These are phyloP conservation scores for Gracilaria gracilis DNA, from an alignment of 23 red algal genomes.

Conservation along the genomic window DNA sequence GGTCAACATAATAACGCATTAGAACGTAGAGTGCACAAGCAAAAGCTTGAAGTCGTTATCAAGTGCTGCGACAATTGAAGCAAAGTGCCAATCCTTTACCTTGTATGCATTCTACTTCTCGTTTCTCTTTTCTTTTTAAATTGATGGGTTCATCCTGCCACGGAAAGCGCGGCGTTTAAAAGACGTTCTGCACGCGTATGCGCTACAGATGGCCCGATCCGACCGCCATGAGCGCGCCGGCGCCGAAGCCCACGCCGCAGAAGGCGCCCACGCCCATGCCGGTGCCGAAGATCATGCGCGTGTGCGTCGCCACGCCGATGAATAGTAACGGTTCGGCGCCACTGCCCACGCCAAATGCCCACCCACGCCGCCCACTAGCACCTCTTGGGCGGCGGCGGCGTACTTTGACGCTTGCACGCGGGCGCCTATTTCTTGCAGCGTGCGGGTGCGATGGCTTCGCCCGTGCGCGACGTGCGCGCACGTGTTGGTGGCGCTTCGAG, in stretches of 20 bases:
- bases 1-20: no score
- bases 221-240: slow-evolving; percentile 52
- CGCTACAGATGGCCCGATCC: slow-evolving; percentile 54
- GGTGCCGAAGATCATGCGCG: slow-evolving; percentile 56
- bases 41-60: no score
- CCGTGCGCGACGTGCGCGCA: neutral
- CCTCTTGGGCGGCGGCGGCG: slow-evolving; percentile 67
- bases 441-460: neutral
- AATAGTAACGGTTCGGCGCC: slow-evolving; percentile 63
- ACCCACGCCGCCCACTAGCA: slow-evolving; percentile 56
- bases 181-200: slow-evolving; percentile 29
- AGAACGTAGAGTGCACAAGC: no score
- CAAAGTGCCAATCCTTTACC: no score
- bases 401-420: neutral
- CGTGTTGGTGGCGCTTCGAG: neutral
- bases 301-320: slow-evolving; percentile 59
- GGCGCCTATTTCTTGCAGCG: neutral
- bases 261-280: slow-evolving; percentile 64
- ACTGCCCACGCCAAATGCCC: slow-evolving; percentile 79
- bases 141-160: no score
- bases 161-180: slow-evolving; percentile 45
- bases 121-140: no score
- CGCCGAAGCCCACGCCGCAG: slow-evolving; percentile 74
- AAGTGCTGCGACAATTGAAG: no score
- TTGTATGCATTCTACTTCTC: no score